Evolutionary conservation across 768 basidiomycete genomes (phyloP).

Genomic region (Xanthoconium stramineum): DNA sequence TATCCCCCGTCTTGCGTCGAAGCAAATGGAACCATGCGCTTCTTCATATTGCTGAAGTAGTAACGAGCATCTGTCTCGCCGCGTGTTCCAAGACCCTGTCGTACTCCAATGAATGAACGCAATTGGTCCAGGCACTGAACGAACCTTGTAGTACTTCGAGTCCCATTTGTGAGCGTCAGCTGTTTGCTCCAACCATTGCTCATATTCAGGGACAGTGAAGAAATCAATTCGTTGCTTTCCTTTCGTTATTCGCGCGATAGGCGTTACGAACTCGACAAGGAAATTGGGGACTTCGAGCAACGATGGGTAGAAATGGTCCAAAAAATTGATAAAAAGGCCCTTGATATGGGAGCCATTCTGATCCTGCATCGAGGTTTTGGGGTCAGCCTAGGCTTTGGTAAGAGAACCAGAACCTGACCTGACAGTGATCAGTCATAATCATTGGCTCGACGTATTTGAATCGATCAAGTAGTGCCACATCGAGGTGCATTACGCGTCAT

Average conservation of each 20-base stretch:
- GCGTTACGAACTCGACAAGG: constrained; percentile 96
- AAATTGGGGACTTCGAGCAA: constrained; percentile 87
- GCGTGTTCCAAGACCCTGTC: constrained; percentile 93
- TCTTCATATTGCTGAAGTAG: constrained; percentile 90
- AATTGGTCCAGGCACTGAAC: constrained; percentile 11
- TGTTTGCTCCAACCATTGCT: constrained; percentile 83
- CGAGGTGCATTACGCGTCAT: too few relatives aligned
- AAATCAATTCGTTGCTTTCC: constrained; percentile 79
- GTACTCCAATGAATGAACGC: constrained; percentile 1
- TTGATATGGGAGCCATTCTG: constrained; percentile 99
- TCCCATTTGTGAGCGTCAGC: constrained; percentile 79
- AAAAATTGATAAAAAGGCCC: constrained; percentile 96
- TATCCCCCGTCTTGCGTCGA: constrained; percentile 77
- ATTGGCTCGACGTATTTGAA: constrained; percentile 44
- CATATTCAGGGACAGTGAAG: constrained; percentile 97
- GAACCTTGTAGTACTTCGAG: constrained; percentile 95
- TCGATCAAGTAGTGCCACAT: too few relatives aligned
- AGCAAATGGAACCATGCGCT: constrained; percentile 93
- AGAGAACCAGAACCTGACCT: constrained; percentile 46
- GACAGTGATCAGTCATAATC: constrained; percentile 99
- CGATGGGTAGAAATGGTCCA: constrained; percentile 96
- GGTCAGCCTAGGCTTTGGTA: not conserved
- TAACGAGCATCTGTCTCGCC: constrained; percentile 84
- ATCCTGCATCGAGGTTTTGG: constrained; percentile 55
- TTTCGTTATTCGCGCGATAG: constrained; percentile 91